Percentiles rank a stretch among this genome's conserved stretches.
phyloP scores from a whole-genome alignment of 257 asterid species.

The Primulina huaijiensis region DNA sequence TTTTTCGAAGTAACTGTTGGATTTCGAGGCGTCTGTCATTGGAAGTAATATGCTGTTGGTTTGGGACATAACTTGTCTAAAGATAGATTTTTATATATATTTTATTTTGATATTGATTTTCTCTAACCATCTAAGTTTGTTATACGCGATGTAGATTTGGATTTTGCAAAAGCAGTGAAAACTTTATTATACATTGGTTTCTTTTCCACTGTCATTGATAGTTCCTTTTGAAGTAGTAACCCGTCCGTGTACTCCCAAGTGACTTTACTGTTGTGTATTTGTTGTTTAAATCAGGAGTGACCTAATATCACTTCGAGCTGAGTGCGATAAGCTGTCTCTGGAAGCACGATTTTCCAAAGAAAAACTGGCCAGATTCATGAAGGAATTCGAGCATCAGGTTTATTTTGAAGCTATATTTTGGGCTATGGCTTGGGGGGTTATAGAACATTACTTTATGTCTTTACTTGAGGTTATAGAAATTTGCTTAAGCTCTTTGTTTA shows the following conservation, averaged over 20 bases:
- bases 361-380: constrained; percentile 68
- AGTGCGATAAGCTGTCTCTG: constrained; percentile 70
- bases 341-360: constrained; percentile 72
- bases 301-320: constrained; percentile 57
- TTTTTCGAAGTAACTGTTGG: too few relatives aligned
- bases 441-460: not conserved
- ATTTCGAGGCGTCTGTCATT: too few relatives aligned
- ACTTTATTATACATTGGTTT: not conserved
- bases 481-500: constrained; percentile 15
- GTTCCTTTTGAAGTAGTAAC: not conserved
- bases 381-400: constrained; percentile 88
- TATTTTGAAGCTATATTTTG: constrained; percentile 9
- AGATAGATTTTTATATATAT: not conserved
- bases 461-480: not conserved
- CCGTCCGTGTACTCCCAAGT: not conserved
- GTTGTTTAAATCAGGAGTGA: constrained; percentile 46
- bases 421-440: not conserved
- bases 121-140: not conserved
- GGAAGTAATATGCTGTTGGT: not conserved
- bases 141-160: not conserved
- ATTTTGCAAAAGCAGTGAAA: constrained; percentile 2
- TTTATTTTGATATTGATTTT: not conserved
- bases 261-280: constrained; percentile 12
- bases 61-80: too few relatives aligned
- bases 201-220: not conserved